Evolutionary conservation across 2,329 filamentous ascomycete species (phyloP), one percentile per base, ranked within the genome.

Genomic region (Acarospora socialis): DNA sequence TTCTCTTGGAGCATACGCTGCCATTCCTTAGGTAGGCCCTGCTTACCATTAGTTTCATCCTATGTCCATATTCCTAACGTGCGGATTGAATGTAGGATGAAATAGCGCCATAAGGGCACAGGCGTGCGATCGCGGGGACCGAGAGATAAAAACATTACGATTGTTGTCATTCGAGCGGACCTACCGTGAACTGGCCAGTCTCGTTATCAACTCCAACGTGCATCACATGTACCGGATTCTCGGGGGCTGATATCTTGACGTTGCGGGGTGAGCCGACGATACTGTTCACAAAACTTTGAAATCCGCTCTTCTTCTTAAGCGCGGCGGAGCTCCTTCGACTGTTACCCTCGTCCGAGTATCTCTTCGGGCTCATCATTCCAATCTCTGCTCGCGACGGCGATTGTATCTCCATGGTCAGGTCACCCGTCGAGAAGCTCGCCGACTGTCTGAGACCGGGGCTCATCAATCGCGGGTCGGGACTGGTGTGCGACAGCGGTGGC

Each of bases 11-110:
- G 74, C 52, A 94, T 72, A 39, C 83, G 78, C 60, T 95, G 87
- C 90, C 90, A 98, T 69, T 95, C 90, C 57, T 90, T 92, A 12
- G 90, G 90, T 17, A 98, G 68, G 42, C 90, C 90, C 84, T 90
- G 46, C 8, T 43, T 19, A 16, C 33, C 14, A 41, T 54, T 41
- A 50, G 50, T 38, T 9, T 19, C 26, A 10, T 14, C 25, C 41
- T 50, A 37, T 46, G 13, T 13, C 16, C 35, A 39, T 23, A 43
- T 33, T 28, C 40, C 25, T 18, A 33, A 21, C 34, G 18, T n/a
- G n/a, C n/a, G n/a, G n/a, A n/a, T n/a, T n/a, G n/a, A n/a, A n/a
- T n/a, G n/a, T n/a, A n/a, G n/a, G n/a, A n/a, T n/a, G n/a, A n/a
- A n/a, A n/a, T n/a, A n/a, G n/a, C n/a, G n/a, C n/a, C n/a, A n/a